Evolutionary conservation across 257 asterid species (phyloP).

Genomic region (Ilex asprella): DNA sequence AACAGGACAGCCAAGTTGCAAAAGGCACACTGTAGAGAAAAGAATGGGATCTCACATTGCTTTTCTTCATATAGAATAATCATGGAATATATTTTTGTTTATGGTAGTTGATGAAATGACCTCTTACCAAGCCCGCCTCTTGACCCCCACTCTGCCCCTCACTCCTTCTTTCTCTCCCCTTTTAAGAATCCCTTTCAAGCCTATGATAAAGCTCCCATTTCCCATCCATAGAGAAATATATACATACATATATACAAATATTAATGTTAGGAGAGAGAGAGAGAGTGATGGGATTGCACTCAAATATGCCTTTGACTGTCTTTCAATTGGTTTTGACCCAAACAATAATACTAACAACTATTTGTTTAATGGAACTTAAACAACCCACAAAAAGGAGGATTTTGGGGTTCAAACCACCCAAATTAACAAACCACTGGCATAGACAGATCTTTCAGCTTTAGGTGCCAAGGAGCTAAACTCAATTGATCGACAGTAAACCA

Average conservation of each 20-base stretch:
- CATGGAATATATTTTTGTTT: constrained; percentile 14
- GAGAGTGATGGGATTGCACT: constrained; percentile 29
- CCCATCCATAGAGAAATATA: constrained; percentile 13
- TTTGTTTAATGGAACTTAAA: too few relatives aligned
- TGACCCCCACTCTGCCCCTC: neutral
- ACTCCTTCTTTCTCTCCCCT: neutral
- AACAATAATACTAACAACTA: constrained; percentile 7
- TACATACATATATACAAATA: neutral
- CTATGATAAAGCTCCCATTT: constrained; percentile 2
- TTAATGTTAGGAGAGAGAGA: neutral
- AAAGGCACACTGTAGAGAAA: constrained; percentile 2
- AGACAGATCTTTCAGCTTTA: too few relatives aligned
- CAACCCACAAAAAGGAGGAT: too few relatives aligned
- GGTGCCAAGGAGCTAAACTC: too few relatives aligned
- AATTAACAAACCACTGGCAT: too few relatives aligned
- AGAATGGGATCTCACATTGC: constrained; percentile 20
- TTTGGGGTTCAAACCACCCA: too few relatives aligned
- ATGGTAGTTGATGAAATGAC: constrained; percentile 42
- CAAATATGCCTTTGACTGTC: constrained; percentile 34
- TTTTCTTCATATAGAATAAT: constrained; percentile 9
- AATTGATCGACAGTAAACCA: too few relatives aligned
- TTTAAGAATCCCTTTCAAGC: neutral
- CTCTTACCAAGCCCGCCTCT: constrained; percentile 19
- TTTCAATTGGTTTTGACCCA: constrained; percentile 27
- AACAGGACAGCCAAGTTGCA: constrained; percentile 30